Percentiles rank a stretch among this genome's conserved stretches.
Evolutionary conservation across 176 grass and related monocot genomes (phyloP).

Genomic region (Otatea glauca): DNA sequence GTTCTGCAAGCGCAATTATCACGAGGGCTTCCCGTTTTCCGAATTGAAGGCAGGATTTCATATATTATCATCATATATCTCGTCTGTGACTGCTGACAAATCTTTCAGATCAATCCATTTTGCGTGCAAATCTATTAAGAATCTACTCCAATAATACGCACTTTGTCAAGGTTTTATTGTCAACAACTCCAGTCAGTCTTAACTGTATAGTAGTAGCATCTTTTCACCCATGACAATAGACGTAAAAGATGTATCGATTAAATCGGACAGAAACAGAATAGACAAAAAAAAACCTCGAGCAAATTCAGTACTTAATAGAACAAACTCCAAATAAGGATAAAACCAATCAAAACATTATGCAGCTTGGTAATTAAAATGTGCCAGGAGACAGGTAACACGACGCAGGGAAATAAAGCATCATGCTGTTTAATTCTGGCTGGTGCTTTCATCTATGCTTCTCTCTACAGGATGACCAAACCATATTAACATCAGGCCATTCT

Average conservation of each 20-base stretch:
- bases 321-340: background rate
- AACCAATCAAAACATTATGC: background rate
- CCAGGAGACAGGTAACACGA: constrained; percentile 62
- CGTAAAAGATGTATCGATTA: background rate
- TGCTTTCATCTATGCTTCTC: constrained; percentile 53
- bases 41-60: no score
- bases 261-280: background rate
- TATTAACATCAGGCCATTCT: constrained; percentile 30
- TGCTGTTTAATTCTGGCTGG: constrained; percentile 59
- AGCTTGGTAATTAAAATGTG: background rate
- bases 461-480: constrained; percentile 48
- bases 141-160: background rate
- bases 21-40: no score
- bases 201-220: background rate
- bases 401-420: constrained; percentile 20
- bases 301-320: background rate
- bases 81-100: background rate
- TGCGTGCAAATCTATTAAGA: background rate
- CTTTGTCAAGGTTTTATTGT: background rate
- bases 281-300: background rate
- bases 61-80: no score
- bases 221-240: background rate
- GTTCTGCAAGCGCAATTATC: no score
- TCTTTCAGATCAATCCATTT: background rate
- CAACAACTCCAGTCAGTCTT: background rate